Percentiles rank a stretch among this genome's conserved stretches.
Evolutionary conservation across 2,329 filamentous ascomycete genomes (phyloP).

Genomic region (Biscogniauxia mediterranea): DNA sequence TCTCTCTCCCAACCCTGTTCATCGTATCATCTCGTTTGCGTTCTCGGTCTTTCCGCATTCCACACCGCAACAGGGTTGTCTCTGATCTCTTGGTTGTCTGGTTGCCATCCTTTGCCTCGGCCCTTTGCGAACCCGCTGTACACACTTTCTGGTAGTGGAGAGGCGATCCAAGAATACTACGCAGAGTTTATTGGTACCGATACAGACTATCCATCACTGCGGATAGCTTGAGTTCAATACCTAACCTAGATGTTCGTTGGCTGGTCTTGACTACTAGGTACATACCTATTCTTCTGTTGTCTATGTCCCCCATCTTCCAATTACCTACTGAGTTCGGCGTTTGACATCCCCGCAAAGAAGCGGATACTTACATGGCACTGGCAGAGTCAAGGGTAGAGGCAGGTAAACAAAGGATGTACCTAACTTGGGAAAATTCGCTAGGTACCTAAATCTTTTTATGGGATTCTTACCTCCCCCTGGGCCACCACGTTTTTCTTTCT

Average conservation of each 20-base stretch:
- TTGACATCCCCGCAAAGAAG: not conserved
- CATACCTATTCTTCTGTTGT: not conserved
- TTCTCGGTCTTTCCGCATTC: not conserved
- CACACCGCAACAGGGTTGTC: not conserved
- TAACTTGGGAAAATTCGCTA: not conserved
- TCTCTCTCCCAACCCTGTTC: not conserved
- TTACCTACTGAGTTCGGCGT: not conserved
- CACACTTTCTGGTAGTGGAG: not conserved
- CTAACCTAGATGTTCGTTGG: not conserved
- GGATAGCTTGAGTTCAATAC: not conserved
- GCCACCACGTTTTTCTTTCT: not conserved
- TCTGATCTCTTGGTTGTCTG: not conserved
- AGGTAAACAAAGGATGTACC: slow-evolving; percentile 1
- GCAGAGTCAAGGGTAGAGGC: not conserved
- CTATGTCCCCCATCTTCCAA: not conserved
- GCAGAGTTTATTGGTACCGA: not conserved
- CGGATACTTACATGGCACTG: not conserved
- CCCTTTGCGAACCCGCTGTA: not conserved
- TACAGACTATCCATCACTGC: not conserved
- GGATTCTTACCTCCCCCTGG: no score
- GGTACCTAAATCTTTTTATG: not conserved
- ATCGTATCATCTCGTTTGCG: not conserved
- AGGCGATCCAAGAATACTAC: not conserved
- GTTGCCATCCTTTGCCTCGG: not conserved
- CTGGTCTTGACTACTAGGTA: not conserved